phyloP scores from a whole-genome alignment of 2,329 filamentous ascomycete genomes.

The Fusarium pseudonygamai region DNA sequence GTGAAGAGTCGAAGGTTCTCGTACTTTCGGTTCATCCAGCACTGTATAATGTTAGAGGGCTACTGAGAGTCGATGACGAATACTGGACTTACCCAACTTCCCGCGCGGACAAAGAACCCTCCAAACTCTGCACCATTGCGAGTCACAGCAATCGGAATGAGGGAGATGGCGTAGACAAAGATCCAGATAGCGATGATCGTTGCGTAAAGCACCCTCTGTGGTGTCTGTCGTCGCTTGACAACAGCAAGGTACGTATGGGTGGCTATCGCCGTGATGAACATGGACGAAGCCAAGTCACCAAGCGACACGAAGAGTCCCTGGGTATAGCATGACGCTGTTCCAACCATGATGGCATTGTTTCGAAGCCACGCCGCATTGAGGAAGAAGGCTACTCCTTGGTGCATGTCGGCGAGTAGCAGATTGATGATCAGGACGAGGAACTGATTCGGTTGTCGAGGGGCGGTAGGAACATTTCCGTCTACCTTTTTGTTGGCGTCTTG shows the following conservation, averaged over 20 bases:
- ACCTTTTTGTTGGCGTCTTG: background rate
- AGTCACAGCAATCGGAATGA: conserved; percentile 59
- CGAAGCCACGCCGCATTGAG: conserved; percentile 69
- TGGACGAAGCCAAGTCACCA: conserved; percentile 71
- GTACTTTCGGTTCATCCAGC: conserved; percentile 69
- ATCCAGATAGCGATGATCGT: conserved; percentile 63
- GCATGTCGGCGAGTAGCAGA: conserved; percentile 73
- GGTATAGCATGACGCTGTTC: conserved; percentile 63
- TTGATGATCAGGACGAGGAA: conserved; percentile 77
- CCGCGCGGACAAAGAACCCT: conserved; percentile 70
- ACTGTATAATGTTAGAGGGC: conserved; percentile 50
- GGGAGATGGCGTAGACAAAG: conserved; percentile 66
- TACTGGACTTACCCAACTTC: conserved; percentile 63
- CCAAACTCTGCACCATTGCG: conserved; percentile 52
- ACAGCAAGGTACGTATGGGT: conserved; percentile 73
- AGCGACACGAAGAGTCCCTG: conserved; percentile 76
- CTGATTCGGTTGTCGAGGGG: conserved; percentile 64
- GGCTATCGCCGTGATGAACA: conserved; percentile 74
- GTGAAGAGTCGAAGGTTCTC: conserved; percentile 65
- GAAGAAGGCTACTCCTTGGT: conserved; percentile 71
- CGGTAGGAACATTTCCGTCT: background rate
- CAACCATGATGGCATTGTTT: conserved; percentile 62
- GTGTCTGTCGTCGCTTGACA: conserved; percentile 63
- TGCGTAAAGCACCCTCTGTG: conserved; percentile 60
- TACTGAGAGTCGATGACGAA: accelerated